phyloP scores from a whole-genome alignment of 2,329 filamentous ascomycete species.

The Colletotrichum acutatum region DNA sequence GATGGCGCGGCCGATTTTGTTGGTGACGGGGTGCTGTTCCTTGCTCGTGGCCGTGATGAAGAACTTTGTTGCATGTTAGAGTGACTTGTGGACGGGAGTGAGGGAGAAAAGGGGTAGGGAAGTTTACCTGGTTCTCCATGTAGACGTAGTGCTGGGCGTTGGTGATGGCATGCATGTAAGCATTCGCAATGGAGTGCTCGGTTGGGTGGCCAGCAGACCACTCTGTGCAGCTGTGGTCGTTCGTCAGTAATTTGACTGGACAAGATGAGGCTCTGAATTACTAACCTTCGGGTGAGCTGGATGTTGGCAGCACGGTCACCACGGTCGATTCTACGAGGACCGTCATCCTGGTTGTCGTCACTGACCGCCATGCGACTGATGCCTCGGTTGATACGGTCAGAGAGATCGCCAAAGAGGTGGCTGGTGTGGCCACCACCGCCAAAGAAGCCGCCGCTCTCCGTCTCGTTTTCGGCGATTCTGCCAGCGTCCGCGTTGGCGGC shows the following conservation, averaged over 20 bases:
- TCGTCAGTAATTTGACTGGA: neutral
- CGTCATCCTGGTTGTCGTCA: conserved; percentile 42
- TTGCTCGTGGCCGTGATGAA: conserved; percentile 85
- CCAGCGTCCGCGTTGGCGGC: conserved; percentile 31
- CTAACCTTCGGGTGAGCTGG: conserved; percentile 61
- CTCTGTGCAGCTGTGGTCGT: conserved; percentile 51
- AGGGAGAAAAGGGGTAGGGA: neutral
- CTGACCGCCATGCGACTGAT: conserved; percentile 52
- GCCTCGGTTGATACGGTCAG: conserved; percentile 54
- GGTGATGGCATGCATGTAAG: conserved; percentile 79
- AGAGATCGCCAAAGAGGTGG: conserved; percentile 56
- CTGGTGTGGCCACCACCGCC: conserved; percentile 38
- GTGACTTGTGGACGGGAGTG: neutral
- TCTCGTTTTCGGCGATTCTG: conserved; percentile 18
- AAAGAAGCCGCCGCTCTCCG: conserved; percentile 36
- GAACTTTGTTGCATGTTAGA: conserved; percentile 61
- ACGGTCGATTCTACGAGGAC: conserved; percentile 29
- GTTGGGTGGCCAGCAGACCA: conserved; percentile 65
- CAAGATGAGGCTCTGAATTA: conserved; percentile 35
- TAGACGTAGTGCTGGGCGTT: conserved; percentile 80
- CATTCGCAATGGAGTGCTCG: conserved; percentile 86
- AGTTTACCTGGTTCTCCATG: conserved; percentile 75
- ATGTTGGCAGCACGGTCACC: conserved; percentile 50
- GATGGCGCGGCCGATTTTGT: conserved; percentile 82
- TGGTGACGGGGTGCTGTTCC: conserved; percentile 77